Percentiles rank a stretch among this genome's conserved stretches.
These are phyloP conservation scores for Ramaria rubella DNA, from an alignment of 768 basidiomycete species.

Conservation along the genomic window DNA sequence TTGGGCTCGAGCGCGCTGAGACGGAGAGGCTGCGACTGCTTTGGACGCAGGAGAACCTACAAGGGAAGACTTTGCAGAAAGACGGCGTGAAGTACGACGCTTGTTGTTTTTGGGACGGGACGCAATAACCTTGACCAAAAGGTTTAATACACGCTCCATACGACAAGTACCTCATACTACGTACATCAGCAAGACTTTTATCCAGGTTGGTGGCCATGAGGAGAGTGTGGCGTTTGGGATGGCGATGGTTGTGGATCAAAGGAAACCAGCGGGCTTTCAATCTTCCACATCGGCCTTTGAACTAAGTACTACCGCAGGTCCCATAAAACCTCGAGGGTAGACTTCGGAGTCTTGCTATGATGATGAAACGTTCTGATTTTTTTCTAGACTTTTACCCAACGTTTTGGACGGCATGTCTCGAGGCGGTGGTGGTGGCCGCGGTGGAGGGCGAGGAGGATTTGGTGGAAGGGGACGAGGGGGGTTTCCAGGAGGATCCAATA, in stretches of 20 bases:
- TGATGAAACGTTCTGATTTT: background rate
- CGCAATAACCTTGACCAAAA: background rate
- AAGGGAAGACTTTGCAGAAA: conserved; percentile 41
- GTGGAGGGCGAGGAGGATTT: conserved; percentile 38
- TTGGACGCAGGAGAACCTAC: conserved; percentile 50
- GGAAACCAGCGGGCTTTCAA: conserved; percentile 6
- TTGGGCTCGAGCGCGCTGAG: conserved; percentile 41
- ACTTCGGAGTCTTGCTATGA: background rate
- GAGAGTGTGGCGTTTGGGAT: background rate
- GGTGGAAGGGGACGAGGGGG: conserved; percentile 37
- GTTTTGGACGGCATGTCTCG: too few species aligned
- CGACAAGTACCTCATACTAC: background rate
- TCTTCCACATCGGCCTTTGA: background rate
- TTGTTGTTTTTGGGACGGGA: conserved; percentile 9
- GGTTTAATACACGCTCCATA: background rate
- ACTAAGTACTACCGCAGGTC: background rate
- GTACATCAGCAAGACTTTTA: conserved; percentile 7
- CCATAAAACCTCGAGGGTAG: background rate
- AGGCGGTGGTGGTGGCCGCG: conserved; percentile 43
- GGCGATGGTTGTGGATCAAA: background rate
- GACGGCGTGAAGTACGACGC: conserved; percentile 35
- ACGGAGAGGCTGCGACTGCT: conserved; percentile 36
- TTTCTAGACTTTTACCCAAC: background rate
- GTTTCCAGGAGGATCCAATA: conserved; percentile 29
- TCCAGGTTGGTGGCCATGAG: conserved; percentile 7